phyloP scores from a whole-genome alignment of 441 rosid species.

The Raphanus hybrid region DNA sequence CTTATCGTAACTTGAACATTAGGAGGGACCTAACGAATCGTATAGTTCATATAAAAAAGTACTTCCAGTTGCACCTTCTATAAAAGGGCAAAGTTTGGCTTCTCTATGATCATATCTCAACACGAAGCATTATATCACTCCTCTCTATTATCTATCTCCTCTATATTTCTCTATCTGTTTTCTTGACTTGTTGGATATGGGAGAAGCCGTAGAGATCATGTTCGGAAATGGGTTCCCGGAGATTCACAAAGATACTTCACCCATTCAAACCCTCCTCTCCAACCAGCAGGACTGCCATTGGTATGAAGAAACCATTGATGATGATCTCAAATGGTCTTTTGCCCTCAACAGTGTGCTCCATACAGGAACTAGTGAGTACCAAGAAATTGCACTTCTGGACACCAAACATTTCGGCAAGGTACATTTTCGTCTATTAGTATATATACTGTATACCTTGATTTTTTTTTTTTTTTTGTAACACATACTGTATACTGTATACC shows the following conservation, averaged over 20 bases:
- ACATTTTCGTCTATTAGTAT: background rate
- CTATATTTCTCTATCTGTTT: background rate
- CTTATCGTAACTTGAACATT: background rate
- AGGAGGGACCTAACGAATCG: conserved; percentile 11
- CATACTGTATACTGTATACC: background rate
- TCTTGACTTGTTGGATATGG: conserved; percentile 43
- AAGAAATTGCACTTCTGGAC: conserved; percentile 84
- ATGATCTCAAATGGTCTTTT: conserved; percentile 95
- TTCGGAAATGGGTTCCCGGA: conserved; percentile 56
- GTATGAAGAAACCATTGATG: conserved; percentile 86
- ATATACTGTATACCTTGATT: background rate
- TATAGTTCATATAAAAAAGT: background rate
- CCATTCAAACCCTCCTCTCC: conserved; percentile 37
- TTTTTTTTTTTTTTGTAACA: no score
- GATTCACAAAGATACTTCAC: conserved; percentile 48
- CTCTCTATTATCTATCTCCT: background rate
- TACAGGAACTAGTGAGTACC: conserved; percentile 73
- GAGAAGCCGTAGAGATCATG: conserved; percentile 66
- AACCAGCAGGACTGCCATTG: conserved; percentile 54
- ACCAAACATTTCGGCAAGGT: conserved; percentile 93
- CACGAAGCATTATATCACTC: conserved; percentile 25
- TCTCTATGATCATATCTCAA: conserved; percentile 31
- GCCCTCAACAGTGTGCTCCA: conserved; percentile 72
- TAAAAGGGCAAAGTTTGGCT: conserved; percentile 38
- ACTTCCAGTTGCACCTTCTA: conserved; percentile 26